Evolutionary conservation across 169 alveolate genomes (phyloP).

Genomic region (Miamiensis avidus): DNA sequence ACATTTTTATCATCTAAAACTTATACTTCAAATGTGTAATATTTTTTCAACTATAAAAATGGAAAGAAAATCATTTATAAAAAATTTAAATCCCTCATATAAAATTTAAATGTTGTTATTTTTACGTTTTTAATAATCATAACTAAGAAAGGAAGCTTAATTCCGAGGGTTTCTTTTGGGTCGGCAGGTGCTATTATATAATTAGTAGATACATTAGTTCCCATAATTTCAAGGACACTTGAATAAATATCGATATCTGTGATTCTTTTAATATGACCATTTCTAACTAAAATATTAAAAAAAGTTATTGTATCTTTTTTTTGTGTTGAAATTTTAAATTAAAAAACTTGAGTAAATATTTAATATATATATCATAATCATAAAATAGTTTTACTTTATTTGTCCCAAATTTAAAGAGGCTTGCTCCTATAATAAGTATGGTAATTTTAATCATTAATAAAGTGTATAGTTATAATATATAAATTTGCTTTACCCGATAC

Average conservation of each 20-base stretch:
- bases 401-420: conserved; percentile 94
- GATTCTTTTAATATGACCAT: conserved; percentile 95
- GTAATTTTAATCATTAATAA: background rate
- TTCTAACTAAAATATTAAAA: conserved; percentile 72
- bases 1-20: conserved; percentile 96
- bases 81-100: too few species aligned
- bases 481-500: conserved; percentile 84
- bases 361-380: too few species aligned
- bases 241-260: conserved; percentile 94
- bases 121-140: conserved; percentile 93
- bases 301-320: background rate
- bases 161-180: conserved; percentile 91
- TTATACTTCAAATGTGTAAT: conserved; percentile 96
- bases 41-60: conserved; percentile 91
- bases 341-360: background rate
- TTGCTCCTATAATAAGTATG: conserved; percentile 54
- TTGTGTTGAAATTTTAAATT: background rate
- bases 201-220: conserved; percentile 92
- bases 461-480: background rate
- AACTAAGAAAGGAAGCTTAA: conserved; percentile 95
- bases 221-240: conserved; percentile 87
- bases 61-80: too few species aligned
- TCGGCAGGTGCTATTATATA: conserved; percentile 93
- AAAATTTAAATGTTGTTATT: too few species aligned
- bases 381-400: conserved; percentile 27